phyloP scores from a whole-genome alignment of 2,329 filamentous ascomycete genomes.

The Pestalotiopsis sp. region DNA sequence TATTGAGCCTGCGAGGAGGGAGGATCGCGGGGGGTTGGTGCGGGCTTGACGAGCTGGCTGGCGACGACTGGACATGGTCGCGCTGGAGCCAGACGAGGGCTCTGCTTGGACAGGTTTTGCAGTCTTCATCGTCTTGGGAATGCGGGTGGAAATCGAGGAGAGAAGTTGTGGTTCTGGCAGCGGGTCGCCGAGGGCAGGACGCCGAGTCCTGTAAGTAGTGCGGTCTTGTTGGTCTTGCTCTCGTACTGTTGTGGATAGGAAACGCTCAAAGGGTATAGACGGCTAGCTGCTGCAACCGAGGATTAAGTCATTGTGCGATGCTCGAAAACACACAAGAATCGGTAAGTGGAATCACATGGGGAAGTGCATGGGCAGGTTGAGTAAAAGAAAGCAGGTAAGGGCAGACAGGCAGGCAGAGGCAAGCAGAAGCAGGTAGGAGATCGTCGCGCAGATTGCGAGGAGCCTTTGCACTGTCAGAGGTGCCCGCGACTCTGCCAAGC shows the following conservation, averaged over 20 bases:
- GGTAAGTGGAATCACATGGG: background rate
- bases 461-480: conserved; percentile 8
- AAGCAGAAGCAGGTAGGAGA: background rate
- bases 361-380: background rate
- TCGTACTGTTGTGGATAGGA: background rate
- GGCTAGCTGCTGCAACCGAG: conserved; percentile 25
- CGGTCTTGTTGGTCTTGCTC: background rate
- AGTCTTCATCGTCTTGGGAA: conserved; percentile 51
- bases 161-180: background rate
- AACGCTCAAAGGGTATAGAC: conserved; percentile 19
- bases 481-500: background rate
- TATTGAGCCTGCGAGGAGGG: conserved; percentile 43
- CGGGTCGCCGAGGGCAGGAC: background rate
- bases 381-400: background rate
- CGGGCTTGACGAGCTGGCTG: conserved; percentile 68
- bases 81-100: conserved; percentile 31
- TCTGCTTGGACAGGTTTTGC: conserved; percentile 47
- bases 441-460: conserved; percentile 14
- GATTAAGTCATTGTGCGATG: conserved; percentile 31
- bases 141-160: background rate
- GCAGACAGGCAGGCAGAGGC: background rate
- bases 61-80: conserved; percentile 53
- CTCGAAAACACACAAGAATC: conserved; percentile 18
- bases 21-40: conserved; percentile 62
- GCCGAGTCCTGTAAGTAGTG: background rate